These are phyloP conservation scores for Pholiota adiposa DNA, from an alignment of 1,284 basidiomycete species.

Conservation along the genomic window DNA sequence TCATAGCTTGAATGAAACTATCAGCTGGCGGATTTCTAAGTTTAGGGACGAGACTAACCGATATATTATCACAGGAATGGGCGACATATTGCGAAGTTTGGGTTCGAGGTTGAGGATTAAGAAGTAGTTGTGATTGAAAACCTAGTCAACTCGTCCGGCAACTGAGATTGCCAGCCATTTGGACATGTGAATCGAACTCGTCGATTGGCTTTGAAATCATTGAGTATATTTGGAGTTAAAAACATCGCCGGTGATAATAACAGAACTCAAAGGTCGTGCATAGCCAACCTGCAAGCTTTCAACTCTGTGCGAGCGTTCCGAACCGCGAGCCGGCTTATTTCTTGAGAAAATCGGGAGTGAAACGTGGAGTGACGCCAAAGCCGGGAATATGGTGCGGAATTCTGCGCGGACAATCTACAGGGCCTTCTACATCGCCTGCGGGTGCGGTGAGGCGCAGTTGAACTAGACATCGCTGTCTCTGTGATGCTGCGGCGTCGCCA, in stretches of 20 bases:
- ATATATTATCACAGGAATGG: conserved; percentile 16
- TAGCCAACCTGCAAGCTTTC: not conserved
- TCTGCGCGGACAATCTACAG: no score
- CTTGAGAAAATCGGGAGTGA: no score
- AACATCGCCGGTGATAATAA: not conserved
- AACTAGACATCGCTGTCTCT: not conserved
- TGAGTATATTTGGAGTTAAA: not conserved
- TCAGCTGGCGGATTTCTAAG: not conserved
- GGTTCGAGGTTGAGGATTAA: not conserved
- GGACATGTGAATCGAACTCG: conserved; percentile 7
- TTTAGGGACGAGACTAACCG: conserved; percentile 1
- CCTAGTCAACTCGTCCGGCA: not conserved
- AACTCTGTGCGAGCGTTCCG: not conserved
- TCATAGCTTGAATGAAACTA: conserved; percentile 44
- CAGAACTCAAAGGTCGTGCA: not conserved
- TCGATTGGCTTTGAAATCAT: not conserved
- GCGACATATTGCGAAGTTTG: not conserved
- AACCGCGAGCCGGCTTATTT: not conserved
- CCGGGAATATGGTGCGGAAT: no score
- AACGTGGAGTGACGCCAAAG: no score
- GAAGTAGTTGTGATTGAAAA: not conserved
- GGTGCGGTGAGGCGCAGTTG: not conserved
- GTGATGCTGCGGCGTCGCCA: not conserved
- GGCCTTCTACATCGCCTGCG: not conserved
- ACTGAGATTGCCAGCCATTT: conserved; percentile 6